Evolutionary conservation across 2,329 filamentous ascomycete species (phyloP), one percentile per base, ranked within the genome.

Genomic region (Epicoccum nigrum): DNA sequence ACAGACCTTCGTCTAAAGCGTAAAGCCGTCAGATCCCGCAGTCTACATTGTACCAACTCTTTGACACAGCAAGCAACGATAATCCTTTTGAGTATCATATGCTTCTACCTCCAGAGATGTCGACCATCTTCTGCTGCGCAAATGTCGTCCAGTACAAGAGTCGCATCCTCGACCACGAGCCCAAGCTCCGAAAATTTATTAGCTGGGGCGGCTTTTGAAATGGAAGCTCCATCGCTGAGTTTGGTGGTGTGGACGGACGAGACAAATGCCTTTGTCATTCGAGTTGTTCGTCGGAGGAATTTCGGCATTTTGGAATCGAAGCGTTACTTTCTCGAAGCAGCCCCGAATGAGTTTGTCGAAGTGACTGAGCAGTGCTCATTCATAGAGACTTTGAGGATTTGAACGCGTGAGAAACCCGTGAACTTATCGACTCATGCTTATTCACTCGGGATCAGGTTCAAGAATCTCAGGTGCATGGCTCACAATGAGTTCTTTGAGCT

Each of bases 401-500:
- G 6, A 27, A 27, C 23, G 6, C 23, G 23, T 55, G 54, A 76
- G 2, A 44, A 51, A 6, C 0, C n/a, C n/a, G n/a, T n/a, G n/a
- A n/a, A n/a, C n/a, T n/a, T n/a, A n/a, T n/a, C n/a, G n/a, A n/a
- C n/a, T n/a, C n/a, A n/a, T n/a, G n/a, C n/a, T n/a, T 32, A 13
- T 12, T 15, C n/a, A 5, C 7, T 7, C n/a, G 77, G 78, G 51
- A 44, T 1, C 35, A 80, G 76, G 5, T 79, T 72, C 61, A 80
- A 80, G 64, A 81, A 80, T 56, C 80, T 70, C 68, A 76, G 69
- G 44, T 80, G 77, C 46, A 52, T 45, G 1, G 20, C 2, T 1
- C 76, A 81, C 55, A 71, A 79, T 53, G 76, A 71, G 54, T 81
- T 80, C 64, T 80, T 79, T 54, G 78, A 81, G 54, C 19, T 77